Evolutionary conservation across 2,329 filamentous ascomycete species (phyloP), one percentile per base, ranked within the genome.

Genomic region (Thielaviopsis musarum): DNA sequence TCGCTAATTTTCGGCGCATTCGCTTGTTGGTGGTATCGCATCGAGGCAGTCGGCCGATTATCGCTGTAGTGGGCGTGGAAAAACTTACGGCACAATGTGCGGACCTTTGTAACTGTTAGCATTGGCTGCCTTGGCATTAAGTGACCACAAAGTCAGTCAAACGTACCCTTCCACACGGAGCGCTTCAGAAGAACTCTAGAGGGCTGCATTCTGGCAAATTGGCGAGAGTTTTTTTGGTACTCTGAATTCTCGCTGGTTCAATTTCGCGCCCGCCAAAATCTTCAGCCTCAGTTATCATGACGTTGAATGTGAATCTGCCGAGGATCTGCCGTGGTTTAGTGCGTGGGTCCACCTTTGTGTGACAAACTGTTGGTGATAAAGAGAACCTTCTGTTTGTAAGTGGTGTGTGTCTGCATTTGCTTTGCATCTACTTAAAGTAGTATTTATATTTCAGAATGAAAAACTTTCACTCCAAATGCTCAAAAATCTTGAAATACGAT

Each of bases 81-180:
- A 13, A 61, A 65, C 75, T 74, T 75, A 79, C 76, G 76, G 76
- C 57, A 79, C 75, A 64, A 79, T 75, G 67, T 79, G 72, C 54
- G 77, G 77, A 56, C 76, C 76, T 79, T 28, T 10, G 56, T 54
- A 7, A 9, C 15, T 41, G 56, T 38, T 30, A 48, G 2, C 22
- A 65, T 70, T 64, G 70, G 61, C 57, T 30, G 62, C 54, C 58
- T 41, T 1, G 5, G n/a, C 21, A 52, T 21, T 1, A 21, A 57
- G 12, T 10, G 9, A 45, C n/a, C 21, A 56, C 51, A 56, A 41
- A 26, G 26, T 22, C 17, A 15, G 22, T 22, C 52, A 26, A 41
- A 61, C 72, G 65, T 72, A 90, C 88, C 88, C 79, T 94, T 94
- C 88, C 88, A 94, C 67, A 91, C 84, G 56, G 88, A 93, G 66